Conservation (phyloP, 495 filamentous ascomycete species). For the Chaetomidium leptoderma region DNA sequence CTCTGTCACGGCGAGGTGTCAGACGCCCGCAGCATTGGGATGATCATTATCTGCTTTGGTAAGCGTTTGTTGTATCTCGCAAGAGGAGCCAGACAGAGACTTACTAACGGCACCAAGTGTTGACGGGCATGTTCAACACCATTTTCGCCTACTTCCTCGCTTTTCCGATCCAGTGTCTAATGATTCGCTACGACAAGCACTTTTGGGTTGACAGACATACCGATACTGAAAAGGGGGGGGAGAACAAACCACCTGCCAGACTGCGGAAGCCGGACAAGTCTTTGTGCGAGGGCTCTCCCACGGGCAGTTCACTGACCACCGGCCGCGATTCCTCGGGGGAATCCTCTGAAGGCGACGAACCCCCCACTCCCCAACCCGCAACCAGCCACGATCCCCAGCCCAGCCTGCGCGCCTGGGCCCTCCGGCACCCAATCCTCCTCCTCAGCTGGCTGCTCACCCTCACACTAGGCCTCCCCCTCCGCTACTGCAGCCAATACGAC, state of each 20-base stretch:
- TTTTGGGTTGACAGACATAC: background rate
- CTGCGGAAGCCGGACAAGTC: conserved; percentile 8
- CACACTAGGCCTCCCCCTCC: conserved; percentile 30
- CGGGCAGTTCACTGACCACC: conserved; percentile 10
- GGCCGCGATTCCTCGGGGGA: background rate
- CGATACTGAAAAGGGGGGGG: conserved; percentile 12
- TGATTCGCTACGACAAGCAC: conserved; percentile 24
- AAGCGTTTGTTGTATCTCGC: no score
- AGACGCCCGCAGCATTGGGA: conserved; percentile 29
- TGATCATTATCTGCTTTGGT: conserved; percentile 40
- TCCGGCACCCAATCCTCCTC: conserved; percentile 26
- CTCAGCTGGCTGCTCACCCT: conserved; percentile 27
- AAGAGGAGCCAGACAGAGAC: no score
- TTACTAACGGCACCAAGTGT: conserved; percentile 24
- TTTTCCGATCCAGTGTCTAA: conserved; percentile 24
- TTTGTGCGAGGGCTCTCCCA: conserved; percentile 6
- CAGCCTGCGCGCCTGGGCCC: conserved; percentile 3
- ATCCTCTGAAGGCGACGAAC: background rate
- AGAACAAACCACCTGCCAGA: background rate
- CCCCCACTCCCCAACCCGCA: background rate
- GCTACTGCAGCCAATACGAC: conserved; percentile 22
- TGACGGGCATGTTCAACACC: conserved; percentile 32
- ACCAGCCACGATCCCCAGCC: background rate
- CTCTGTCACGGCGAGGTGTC: conserved; percentile 38
- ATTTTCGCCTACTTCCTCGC: conserved; percentile 22